Percentiles rank a stretch among this genome's conserved stretches.
phyloP scores from a whole-genome alignment of 768 basidiomycete genomes.

The Lentinus brumalis region DNA sequence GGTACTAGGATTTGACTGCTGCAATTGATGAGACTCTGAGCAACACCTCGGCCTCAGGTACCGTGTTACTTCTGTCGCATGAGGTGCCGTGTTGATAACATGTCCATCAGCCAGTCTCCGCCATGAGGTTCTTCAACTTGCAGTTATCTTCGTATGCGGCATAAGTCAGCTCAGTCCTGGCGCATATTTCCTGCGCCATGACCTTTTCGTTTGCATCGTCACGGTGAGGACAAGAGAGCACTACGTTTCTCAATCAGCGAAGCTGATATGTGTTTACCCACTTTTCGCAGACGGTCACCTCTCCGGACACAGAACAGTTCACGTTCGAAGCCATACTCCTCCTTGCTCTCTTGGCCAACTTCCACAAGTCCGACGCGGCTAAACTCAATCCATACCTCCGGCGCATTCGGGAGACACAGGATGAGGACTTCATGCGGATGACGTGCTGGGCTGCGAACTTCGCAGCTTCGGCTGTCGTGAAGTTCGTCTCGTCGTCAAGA shows the following conservation, averaged over 20 bases:
- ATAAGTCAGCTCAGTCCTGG: conserved; percentile 68
- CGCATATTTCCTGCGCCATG: conserved; percentile 66
- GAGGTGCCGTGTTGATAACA: neutral
- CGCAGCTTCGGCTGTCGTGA: conserved; percentile 50
- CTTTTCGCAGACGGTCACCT: conserved; percentile 51
- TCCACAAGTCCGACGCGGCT: conserved; percentile 71
- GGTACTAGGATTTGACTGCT: conserved; percentile 49
- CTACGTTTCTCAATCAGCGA: conserved; percentile 18
- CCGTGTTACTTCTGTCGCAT: conserved; percentile 14
- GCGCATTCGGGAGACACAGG: conserved; percentile 47
- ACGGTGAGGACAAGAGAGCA: conserved; percentile 33
- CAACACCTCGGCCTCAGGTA: conserved; percentile 49
- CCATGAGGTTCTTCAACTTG: conserved; percentile 58
- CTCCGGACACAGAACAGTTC: conserved; percentile 53
- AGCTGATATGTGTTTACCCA: neutral
- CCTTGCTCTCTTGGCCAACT: conserved; percentile 66
- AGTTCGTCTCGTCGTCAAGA: conserved; percentile 37
- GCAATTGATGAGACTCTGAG: conserved; percentile 49
- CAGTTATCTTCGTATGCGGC: conserved; percentile 58
- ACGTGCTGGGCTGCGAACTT: conserved; percentile 59
- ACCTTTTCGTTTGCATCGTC: conserved; percentile 58
- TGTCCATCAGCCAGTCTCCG: conserved; percentile 43
- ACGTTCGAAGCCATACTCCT: conserved; percentile 63
- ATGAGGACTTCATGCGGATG: conserved; percentile 55
- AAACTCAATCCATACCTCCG: conserved; percentile 68